Percentiles rank a stretch among this genome's conserved stretches.
phyloP scores from a whole-genome alignment of 2,329 filamentous ascomycete species.

The Alternaria triticimaculans region DNA sequence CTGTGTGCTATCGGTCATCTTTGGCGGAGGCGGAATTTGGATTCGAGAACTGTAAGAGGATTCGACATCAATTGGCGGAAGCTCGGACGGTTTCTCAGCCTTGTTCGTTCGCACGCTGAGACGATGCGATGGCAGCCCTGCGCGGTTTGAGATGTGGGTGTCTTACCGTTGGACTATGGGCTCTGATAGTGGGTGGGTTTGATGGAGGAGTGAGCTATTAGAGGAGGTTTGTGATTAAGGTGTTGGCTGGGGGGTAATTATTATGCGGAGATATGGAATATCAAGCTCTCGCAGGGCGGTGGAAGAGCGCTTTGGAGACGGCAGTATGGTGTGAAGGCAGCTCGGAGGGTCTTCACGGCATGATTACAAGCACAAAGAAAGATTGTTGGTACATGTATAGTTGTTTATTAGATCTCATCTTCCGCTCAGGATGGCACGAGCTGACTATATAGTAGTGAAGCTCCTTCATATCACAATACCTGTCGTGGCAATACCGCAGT shows the following conservation, averaged over 20 bases:
- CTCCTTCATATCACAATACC: not conserved
- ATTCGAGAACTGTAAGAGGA: not conserved
- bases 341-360: no score
- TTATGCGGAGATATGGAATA: no score
- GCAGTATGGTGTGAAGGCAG: no score
- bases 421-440: not conserved
- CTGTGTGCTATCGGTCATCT: not conserved
- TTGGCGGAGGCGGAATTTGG: not conserved
- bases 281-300: no score
- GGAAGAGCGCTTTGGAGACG: no score
- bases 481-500: not conserved
- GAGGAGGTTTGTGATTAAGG: no score
- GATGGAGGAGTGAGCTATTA: not conserved
- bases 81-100: not conserved
- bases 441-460: not conserved
- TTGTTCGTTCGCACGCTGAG: not conserved
- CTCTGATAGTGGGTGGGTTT: not conserved
- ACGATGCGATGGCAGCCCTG: not conserved
- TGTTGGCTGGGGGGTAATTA: no score
- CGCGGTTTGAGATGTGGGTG: not conserved
- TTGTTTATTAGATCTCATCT: accelerated
- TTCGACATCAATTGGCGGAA: not conserved
- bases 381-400: no score
- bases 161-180: not conserved
- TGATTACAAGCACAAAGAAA: not conserved